Conservation (phyloP, 2,329 filamentous ascomycete genomes). For the Aotearoamyces nothofagi region DNA sequence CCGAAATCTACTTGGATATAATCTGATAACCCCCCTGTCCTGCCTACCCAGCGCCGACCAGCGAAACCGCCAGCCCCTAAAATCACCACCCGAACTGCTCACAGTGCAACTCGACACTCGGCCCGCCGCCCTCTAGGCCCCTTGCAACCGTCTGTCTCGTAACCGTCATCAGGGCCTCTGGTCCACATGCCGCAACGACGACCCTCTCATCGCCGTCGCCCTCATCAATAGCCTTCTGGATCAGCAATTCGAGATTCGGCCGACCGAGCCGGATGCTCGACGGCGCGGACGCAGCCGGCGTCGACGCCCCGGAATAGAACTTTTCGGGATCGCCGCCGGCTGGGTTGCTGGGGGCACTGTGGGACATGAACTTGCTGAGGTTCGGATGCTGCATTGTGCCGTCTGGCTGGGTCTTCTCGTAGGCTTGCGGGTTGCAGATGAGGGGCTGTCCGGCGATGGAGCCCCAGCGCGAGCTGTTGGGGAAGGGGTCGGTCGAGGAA, state of each 20-base stretch:
- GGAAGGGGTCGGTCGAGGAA: conserved; percentile 1
- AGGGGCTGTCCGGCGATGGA: no score
- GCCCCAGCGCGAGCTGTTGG: neutral
- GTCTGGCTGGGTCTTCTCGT: neutral
- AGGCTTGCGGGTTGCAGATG: neutral
- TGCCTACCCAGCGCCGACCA: no score
- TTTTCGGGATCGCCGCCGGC: conserved; percentile 3
- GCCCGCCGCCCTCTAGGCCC: conserved; percentile 27
- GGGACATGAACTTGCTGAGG: neutral
- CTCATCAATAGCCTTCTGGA: conserved; percentile 22
- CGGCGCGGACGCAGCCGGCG: neutral
- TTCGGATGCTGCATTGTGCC: neutral
- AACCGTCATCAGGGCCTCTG: conserved; percentile 26
- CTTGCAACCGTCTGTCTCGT: conserved; percentile 29
- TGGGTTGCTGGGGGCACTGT: conserved; percentile 1
- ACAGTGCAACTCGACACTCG: conserved; percentile 33
- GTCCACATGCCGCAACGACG: conserved; percentile 32
- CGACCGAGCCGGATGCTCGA: conserved; percentile 18
- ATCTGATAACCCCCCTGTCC: no score
- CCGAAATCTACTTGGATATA: no score
- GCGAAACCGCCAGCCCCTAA: no score
- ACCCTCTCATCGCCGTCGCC: conserved; percentile 22
- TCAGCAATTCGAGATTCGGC: conserved; percentile 24
- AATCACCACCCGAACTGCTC: conserved; percentile 21
- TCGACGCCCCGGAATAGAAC: neutral